A percentile compares a stretch with the other conserved stretches of the same genome.
Conservation (phyloP, 768 basidiomycete species). For the Pisolithus marmoratus region DNA sequence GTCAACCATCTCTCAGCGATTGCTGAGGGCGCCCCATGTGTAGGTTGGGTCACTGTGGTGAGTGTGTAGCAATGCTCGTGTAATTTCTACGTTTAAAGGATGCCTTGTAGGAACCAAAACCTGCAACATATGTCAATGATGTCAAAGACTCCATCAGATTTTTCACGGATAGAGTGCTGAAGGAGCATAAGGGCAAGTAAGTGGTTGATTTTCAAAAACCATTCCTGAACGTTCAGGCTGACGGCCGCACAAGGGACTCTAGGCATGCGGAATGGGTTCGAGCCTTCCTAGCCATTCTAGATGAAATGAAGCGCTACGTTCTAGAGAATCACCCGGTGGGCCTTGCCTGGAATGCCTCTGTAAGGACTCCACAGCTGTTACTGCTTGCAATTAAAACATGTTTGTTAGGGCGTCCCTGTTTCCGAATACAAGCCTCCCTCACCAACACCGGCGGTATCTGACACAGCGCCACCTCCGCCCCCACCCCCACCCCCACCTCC, state of each 20-base stretch:
- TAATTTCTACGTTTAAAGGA: background rate
- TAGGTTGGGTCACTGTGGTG: conserved; percentile 87
- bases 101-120: conserved; percentile 56
- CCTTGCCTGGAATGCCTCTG: conserved; percentile 83
- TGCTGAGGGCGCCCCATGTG: conserved; percentile 73
- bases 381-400: background rate
- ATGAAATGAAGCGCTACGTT: conserved; percentile 77
- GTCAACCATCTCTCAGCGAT: conserved; percentile 73
- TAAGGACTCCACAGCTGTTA: conserved; percentile 23
- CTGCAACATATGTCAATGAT: conserved; percentile 72
- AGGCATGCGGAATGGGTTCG: conserved; percentile 89
- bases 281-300: conserved; percentile 61
- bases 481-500: conserved; percentile 54
- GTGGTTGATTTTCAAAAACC: conserved; percentile 20
- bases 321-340: conserved; percentile 84
- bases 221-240: conserved; percentile 2
- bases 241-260: conserved; percentile 54
- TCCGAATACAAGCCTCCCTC: conserved; percentile 44
- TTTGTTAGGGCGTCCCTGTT: conserved; percentile 49
- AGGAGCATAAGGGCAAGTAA: conserved; percentile 90
- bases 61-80: conserved; percentile 23
- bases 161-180: conserved; percentile 85
- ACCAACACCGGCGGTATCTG: conserved; percentile 28
- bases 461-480: conserved; percentile 42
- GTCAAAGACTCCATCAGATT: conserved; percentile 84